These are phyloP conservation scores for Coffea eugenioides DNA, from an alignment of 257 asterid species.

Conservation along the genomic window DNA sequence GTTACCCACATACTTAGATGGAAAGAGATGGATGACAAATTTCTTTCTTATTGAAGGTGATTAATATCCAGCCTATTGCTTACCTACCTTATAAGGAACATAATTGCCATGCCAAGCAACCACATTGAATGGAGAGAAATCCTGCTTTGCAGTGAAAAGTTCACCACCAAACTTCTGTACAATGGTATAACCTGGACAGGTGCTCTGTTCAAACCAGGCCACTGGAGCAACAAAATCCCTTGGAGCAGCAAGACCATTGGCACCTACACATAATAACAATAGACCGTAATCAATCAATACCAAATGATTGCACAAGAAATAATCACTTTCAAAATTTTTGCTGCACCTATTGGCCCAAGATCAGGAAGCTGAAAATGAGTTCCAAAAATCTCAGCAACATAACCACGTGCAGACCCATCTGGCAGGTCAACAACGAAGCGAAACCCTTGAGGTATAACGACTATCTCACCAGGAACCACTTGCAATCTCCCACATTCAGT, in stretches of 20 bases:
- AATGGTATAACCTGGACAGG: constrained; percentile 72
- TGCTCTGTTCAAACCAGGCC: constrained; percentile 72
- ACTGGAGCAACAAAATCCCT: constrained; percentile 88
- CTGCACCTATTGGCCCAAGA: constrained; percentile 92
- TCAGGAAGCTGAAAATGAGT: constrained; percentile 97
- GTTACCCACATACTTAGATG: background rate
- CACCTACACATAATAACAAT: constrained; percentile 50
- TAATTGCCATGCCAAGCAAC: constrained; percentile 99
- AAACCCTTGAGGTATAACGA: constrained; percentile 84
- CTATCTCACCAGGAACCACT: constrained; percentile 83
- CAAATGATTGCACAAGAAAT: background rate
- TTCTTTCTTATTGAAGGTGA: background rate
- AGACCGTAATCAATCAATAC: background rate
- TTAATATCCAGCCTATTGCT: constrained; percentile 1
- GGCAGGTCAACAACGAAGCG: constrained; percentile 83
- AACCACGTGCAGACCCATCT: constrained; percentile 91
- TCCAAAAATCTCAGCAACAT: constrained; percentile 90
- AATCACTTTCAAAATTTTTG: constrained; percentile 4
- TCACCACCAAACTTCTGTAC: constrained; percentile 97
- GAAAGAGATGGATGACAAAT: background rate
- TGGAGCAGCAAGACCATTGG: constrained; percentile 96
- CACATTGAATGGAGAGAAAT: constrained; percentile 95
- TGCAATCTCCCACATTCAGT: constrained; percentile 87
- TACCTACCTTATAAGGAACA: constrained; percentile 75
- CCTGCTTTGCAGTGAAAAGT: constrained; percentile 91